Base-by-base conservation (phyloP, 768 basidiomycete genomes). In the Serendipita indica region DNA sequence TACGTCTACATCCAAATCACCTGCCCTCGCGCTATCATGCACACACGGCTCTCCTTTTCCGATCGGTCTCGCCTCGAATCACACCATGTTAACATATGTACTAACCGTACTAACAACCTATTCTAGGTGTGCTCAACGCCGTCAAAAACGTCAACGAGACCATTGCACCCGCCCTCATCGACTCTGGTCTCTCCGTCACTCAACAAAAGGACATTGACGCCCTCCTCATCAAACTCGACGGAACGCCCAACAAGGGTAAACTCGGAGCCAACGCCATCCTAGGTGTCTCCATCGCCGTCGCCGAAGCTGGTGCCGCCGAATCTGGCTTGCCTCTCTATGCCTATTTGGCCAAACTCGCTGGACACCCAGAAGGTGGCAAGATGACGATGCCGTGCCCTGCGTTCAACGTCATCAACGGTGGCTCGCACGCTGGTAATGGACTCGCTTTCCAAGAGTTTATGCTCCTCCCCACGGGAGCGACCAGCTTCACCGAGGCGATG, bases 371-470 rank as follows among this genome's bases (percentile, higher is more conserved):
- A 74, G 49, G 49, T 10, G 77, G 89, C 57, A 94, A 96, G 43
- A 97, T 84, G 72, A 79, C 90, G 61, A 84, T 98, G 67, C 96
- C 96, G 62, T 75, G 74, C 69, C 96, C 96, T 49, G 83, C 89
- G 60, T 92, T 99, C 81, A 99, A 99, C 72, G 96, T 99, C 67
- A 99, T 99, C 79, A 99, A 99, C 74, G 96, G 96, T 72, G 96
- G 96, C 63, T 97, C 94, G 63, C 96, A 99, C 71, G 96, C 96
- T 60, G 96, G 96, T 56, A 99, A 99, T 81, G 93, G 94, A 74
- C 87, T 99, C 63, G 96, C 96, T 35, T 99, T 98, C 89, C 96
- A 99, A 74, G 96, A 99, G 74, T 99, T 99, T 79, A 98, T 99
- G 96, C 79, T 99, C 65, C 79, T 97, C 63, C 94, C 96, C 62